Percentiles rank a stretch among this genome's conserved stretches.
Conservation (phyloP, 768 basidiomycete genomes). For the Rhizopogon roseolus region DNA sequence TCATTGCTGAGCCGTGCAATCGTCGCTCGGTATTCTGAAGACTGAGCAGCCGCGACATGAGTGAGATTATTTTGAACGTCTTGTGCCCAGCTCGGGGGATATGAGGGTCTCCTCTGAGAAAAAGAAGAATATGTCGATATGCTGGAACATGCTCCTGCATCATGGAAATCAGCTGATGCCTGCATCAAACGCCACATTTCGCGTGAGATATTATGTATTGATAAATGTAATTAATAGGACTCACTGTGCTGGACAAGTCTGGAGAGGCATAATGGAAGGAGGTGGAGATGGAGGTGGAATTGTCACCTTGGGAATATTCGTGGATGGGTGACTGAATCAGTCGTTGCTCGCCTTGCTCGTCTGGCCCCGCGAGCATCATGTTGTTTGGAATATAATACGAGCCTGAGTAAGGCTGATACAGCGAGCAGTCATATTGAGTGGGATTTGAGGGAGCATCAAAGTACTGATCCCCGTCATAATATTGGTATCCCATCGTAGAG, state of each 20-base stretch:
- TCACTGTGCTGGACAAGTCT: slow-evolving; percentile 5
- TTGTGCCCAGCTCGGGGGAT: slow-evolving; percentile 19
- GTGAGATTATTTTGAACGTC: slow-evolving; percentile 13
- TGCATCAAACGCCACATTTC: background rate
- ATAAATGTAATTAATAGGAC: slow-evolving; percentile 3
- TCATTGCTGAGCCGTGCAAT: slow-evolving; percentile 28
- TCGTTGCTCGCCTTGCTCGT: slow-evolving; percentile 20
- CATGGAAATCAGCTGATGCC: background rate
- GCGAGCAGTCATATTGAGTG: slow-evolving; percentile 9
- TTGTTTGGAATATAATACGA: slow-evolving; percentile 24
- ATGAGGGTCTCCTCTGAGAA: slow-evolving; percentile 14
- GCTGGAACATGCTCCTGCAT: slow-evolving; percentile 3
- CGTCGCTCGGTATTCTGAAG: slow-evolving; percentile 25
- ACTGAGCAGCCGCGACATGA: slow-evolving; percentile 12
- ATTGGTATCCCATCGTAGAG: slow-evolving; percentile 4
- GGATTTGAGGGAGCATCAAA: slow-evolving; percentile 15
- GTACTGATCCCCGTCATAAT: slow-evolving; percentile 14
- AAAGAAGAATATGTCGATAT: slow-evolving; percentile 16
- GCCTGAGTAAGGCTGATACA: slow-evolving; percentile 2
- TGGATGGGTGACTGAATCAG: slow-evolving; percentile 20
- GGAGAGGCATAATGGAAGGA: slow-evolving; percentile 4
- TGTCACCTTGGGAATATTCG: slow-evolving; percentile 13
- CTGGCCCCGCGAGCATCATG: slow-evolving; percentile 20
- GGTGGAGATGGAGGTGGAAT: slow-evolving; percentile 9
- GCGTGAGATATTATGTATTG: background rate